Evolutionary conservation across 768 basidiomycete genomes (phyloP), one percentile per base, ranked within the genome.

Genomic region (Neoboletus subvelutipes): DNA sequence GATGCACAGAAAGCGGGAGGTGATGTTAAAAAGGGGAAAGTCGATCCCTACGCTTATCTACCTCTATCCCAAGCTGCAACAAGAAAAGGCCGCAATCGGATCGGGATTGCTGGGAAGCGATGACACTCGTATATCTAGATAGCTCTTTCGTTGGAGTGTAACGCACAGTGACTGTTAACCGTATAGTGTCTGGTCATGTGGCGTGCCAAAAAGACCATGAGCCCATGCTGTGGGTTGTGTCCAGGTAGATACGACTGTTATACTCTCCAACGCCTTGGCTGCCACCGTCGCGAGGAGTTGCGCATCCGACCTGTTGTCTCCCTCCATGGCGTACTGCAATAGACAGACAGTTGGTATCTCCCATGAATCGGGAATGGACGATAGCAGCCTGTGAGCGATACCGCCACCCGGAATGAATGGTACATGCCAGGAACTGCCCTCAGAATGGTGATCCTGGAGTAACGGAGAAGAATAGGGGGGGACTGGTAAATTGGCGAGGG

Each of bases 11-110:
- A 86, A 77, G 97, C 95, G 24, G 92, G 91, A 33, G 97, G 97
- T 9, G 97, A 98, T 69, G 78, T 97, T 71, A 95, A 93, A 74
- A 90, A 84, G 70, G 83, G 84, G 41, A 88, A 88, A 17, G 72
- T 92, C 52, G 94, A 97, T 69, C 97, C 97, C 5, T 98, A 93
- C 70, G 93, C 92, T 18, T 99, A 98, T 71, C 70, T 99, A 34
- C 77, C 92, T 8, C 76, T 99, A 52, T 83, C 85, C 22, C 88
- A 94, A 69, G 91, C 92, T 47, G 84, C 89, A 39, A 92, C 90
- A 75, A 78, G 77, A 57, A 76, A 75, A 18, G 81, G 80, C 18
- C 73, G 75, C 10, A 70, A 73, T 40, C 71, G 73, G 45, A 80
- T 84, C 33, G 84, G 87, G 22, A 82, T 91, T 65, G 75, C 83